These are phyloP conservation scores for Aspergillus pseudoviridinutans DNA, from an alignment of 2,329 filamentous ascomycete genomes.

Conservation along the genomic window DNA sequence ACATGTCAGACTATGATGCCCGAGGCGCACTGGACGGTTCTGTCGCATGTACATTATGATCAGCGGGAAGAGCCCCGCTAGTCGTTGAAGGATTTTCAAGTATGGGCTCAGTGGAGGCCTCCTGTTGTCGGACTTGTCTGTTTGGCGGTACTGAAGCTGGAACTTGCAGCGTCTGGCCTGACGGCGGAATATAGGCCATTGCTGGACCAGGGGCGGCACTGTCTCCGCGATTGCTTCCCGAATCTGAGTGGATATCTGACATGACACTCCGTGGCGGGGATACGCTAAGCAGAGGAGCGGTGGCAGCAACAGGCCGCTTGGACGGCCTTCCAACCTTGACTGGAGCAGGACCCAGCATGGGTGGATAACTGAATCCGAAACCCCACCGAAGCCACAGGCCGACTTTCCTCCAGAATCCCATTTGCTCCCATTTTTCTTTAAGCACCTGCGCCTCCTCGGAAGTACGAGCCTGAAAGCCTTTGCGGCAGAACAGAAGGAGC, in stretches of 20 bases:
- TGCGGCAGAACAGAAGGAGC: slow-evolving; percentile 22
- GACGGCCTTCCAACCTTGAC: not conserved
- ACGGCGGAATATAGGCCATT: not conserved
- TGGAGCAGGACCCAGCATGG: slow-evolving; percentile 26
- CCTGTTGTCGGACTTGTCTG: not conserved
- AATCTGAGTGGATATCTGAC: not conserved
- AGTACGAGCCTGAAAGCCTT: slow-evolving; percentile 26
- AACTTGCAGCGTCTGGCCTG: not conserved
- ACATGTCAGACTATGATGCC: not conserved
- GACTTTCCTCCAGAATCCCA: slow-evolving; percentile 22
- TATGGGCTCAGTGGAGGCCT: not conserved
- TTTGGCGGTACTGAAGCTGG: not conserved
- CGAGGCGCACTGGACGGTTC: not conserved
- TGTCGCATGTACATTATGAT: not conserved
- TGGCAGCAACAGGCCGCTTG: not conserved
- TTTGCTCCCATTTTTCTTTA: slow-evolving; percentile 22
- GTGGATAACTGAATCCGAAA: slow-evolving; percentile 27
- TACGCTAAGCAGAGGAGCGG: slow-evolving; percentile 6
- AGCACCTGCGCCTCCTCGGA: slow-evolving; percentile 23
- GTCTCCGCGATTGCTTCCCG: not conserved
- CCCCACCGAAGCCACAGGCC: slow-evolving; percentile 27
- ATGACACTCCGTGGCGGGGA: slow-evolving; percentile 3
- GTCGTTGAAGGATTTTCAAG: not conserved
- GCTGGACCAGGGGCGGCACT: slow-evolving; percentile 4
- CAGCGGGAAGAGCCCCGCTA: not conserved